Evolutionary conservation across 2,329 filamentous ascomycete genomes (phyloP).

Genomic region (Hymenotorrendiella dingleyae): DNA sequence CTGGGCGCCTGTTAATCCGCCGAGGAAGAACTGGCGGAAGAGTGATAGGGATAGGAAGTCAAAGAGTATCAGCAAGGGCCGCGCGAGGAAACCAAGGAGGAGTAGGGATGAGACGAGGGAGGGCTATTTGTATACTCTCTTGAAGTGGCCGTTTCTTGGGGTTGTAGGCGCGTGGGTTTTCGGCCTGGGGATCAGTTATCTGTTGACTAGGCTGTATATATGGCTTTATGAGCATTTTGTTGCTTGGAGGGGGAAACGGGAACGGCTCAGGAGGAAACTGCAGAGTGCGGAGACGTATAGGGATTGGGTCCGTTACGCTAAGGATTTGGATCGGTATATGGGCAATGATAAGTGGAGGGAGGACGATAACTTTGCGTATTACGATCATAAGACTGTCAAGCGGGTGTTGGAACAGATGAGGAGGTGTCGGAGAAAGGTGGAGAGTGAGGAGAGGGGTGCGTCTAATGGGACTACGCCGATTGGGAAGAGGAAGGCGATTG

Average conservation of each 20-base stretch:
- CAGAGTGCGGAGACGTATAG: conserved; percentile 67
- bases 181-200: conserved; percentile 67
- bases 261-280: conserved; percentile 65
- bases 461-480: conserved; percentile 19
- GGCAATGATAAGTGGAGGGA: conserved; percentile 78
- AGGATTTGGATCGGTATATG: conserved; percentile 72
- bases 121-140: conserved; percentile 79
- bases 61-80: conserved; percentile 36
- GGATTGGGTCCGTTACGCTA: conserved; percentile 78
- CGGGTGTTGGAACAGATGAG: conserved; percentile 72
- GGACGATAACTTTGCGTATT: conserved; percentile 73
- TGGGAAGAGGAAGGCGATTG: conserved; percentile 52
- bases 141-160: conserved; percentile 88
- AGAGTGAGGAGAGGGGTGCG: conserved; percentile 46
- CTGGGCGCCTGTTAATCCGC: conserved; percentile 76
- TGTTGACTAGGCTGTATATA: conserved; percentile 82
- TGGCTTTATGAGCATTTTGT: conserved; percentile 87
- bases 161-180: conserved; percentile 76
- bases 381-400: conserved; percentile 78
- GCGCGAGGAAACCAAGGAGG: conserved; percentile 30
- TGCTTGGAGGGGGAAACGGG: conserved; percentile 77
- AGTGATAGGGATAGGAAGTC: conserved; percentile 30
- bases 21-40: conserved; percentile 10
- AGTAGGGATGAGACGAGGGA: conserved; percentile 90
- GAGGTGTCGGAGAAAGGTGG: conserved; percentile 48